These are phyloP conservation scores for Mychonastes homosphaera DNA, from an alignment of 139 green algal genomes.

Conservation along the genomic window DNA sequence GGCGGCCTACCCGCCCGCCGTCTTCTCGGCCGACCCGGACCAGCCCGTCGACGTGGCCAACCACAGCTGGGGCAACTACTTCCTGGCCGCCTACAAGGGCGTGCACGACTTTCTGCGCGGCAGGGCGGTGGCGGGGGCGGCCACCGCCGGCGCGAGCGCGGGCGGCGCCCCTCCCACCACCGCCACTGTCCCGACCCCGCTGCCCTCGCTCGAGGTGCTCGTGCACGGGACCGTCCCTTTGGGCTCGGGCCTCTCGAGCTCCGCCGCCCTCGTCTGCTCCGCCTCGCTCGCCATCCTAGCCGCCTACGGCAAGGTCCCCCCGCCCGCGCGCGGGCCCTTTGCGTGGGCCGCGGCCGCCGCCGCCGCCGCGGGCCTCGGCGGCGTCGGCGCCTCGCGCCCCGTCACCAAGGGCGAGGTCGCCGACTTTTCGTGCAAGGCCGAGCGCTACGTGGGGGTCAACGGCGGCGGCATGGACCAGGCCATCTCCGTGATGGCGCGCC, in stretches of 20 bases:
- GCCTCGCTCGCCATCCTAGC: conserved; percentile 67
- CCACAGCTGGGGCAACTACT: conserved; percentile 91
- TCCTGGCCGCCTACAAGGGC: conserved; percentile 85
- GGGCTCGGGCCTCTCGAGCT: conserved; percentile 77
- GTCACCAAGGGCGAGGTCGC: conserved; percentile 63
- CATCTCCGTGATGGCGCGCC: conserved; percentile 81
- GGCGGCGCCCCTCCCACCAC: conserved; percentile 75
- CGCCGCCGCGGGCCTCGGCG: no score
- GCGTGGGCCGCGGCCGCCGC: background rate
- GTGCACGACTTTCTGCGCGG: background rate
- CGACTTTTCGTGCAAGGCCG: conserved; percentile 65
- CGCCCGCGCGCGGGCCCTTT: background rate
- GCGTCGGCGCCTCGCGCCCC: background rate
- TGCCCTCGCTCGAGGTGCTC: conserved; percentile 76
- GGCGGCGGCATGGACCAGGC: conserved; percentile 97
- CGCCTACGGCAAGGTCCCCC: conserved; percentile 27
- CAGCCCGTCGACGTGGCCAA: conserved; percentile 71
- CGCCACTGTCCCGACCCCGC: no score
- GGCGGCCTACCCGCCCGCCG: conserved; percentile 52
- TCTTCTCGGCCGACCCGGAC: conserved; percentile 64
- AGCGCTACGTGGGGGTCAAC: conserved; percentile 71
- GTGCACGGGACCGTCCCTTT: conserved; percentile 77
- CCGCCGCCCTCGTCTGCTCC: conserved; percentile 78
- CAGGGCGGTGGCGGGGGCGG: conserved; percentile 28
- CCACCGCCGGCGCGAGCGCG: conserved; percentile 76